These are phyloP conservation scores for Thalassia testudinum DNA, from an alignment of 116 monocot species.

Conservation along the genomic window DNA sequence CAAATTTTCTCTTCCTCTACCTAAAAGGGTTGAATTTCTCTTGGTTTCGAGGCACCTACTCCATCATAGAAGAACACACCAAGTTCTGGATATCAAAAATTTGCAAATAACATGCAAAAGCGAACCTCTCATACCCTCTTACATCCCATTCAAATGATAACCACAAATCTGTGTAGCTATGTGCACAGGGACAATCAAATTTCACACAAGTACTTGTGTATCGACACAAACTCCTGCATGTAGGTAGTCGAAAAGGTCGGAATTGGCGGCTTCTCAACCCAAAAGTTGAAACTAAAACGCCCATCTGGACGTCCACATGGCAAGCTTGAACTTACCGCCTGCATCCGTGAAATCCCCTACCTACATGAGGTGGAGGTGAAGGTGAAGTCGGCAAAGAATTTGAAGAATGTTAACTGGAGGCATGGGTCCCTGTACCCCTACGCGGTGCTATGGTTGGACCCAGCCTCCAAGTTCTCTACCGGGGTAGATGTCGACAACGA, in stretches of 20 bases:
- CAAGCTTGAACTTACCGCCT: slow-evolving; percentile 44
- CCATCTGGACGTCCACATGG: slow-evolving; percentile 86
- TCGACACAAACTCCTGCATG: no score
- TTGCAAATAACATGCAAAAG: no score
- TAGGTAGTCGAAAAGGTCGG: slow-evolving; percentile 60
- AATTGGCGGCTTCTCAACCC: slow-evolving; percentile 18
- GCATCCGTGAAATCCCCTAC: slow-evolving; percentile 50
- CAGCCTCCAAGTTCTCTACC: slow-evolving; percentile 50
- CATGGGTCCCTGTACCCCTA: slow-evolving; percentile 59
- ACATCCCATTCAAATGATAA: no score
- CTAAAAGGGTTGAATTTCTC: no score
- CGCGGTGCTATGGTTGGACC: slow-evolving; percentile 65
- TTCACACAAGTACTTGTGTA: no score
- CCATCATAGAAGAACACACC: no score
- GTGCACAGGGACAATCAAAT: no score
- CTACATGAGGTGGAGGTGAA: slow-evolving; percentile 58
- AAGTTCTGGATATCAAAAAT: no score
- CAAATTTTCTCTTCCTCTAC: no score
- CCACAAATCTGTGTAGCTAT: no score
- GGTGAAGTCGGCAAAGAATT: slow-evolving; percentile 34
- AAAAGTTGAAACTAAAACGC: slow-evolving; percentile 53
- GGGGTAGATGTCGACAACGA: slow-evolving; percentile 39
- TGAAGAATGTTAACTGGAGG: slow-evolving; percentile 92
- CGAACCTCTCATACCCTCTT: no score
- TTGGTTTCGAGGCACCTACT: no score